These are phyloP conservation scores for Trametes elegans DNA, from an alignment of 768 basidiomycete genomes.

Conservation along the genomic window DNA sequence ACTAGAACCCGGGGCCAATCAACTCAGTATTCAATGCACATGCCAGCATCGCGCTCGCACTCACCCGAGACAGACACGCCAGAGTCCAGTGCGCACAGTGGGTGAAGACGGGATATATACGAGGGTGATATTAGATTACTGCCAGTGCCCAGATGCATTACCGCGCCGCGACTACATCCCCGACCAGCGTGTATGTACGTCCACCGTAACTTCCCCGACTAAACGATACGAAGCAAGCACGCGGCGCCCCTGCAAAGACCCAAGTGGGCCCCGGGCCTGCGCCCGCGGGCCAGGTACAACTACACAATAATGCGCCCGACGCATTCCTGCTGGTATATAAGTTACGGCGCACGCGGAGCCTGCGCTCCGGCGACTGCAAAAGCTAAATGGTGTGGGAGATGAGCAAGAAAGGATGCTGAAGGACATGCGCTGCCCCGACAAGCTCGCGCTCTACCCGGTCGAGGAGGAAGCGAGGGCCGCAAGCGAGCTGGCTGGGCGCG, in stretches of 20 bases:
- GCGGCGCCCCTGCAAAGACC: neutral
- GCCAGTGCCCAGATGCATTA: too few species aligned
- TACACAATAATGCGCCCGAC: neutral
- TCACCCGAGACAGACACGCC: too few species aligned
- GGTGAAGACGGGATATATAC: too few species aligned
- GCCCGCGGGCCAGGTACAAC: neutral
- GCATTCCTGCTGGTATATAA: constrained; percentile 7
- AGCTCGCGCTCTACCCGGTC: neutral
- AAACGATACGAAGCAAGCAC: neutral
- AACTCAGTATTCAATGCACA: too few species aligned
- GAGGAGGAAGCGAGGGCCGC: neutral
- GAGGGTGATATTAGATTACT: too few species aligned
- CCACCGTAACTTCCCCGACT: too few species aligned
- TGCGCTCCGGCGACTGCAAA: neutral
- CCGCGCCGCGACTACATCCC: too few species aligned
- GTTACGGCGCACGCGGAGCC: neutral
- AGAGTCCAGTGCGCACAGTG: too few species aligned
- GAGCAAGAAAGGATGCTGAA: neutral
- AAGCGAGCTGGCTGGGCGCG: neutral
- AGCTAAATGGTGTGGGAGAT: neutral
- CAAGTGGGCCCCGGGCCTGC: neutral
- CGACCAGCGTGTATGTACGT: too few species aligned
- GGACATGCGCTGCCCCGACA: neutral
- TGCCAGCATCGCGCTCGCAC: too few species aligned
- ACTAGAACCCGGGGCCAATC: too few species aligned